Base-by-base conservation (phyloP, 139 green algal genomes). In the Yamagishiella unicocca region DNA sequence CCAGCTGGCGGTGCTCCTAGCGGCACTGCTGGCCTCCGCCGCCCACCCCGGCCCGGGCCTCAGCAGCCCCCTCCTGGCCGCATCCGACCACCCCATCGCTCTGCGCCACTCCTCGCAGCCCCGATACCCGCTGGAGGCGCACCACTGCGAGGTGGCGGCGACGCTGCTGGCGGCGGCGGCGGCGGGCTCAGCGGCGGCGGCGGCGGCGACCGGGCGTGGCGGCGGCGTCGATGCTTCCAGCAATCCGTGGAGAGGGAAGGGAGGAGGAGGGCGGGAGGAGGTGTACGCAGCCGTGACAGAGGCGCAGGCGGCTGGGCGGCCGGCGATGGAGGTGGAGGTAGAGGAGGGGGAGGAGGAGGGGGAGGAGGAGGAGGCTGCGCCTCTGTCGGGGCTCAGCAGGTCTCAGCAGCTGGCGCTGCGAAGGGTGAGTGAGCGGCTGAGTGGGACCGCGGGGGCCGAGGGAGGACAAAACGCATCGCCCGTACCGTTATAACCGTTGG, bases 131-230 rank as follows among this genome's bases (percentile, higher is more conserved):
- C 43, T 82, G 14, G 22, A 46, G 35, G 74, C 46, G n/a, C 74
- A 82, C 74, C 33, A 68, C 50, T 82, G 74, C 33, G 31, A 82
- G 31, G 50, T 68, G 46, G 74, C 74, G 9, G 31, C 74, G 33
- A 17, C 46, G 74, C 53, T 68, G 46, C 50, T 82, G 74, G 17
- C 35, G 74, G 31, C 31, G 50, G 74, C 31, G 21, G 74, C 74
- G 50, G 12, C 33, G 46, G 31, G 12, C 29, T 9, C 46, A n/a
- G 31, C 19, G 31, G 27, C n/a, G 42, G 8, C 43, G 29, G 27
- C 29, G 72, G 37, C 72, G 70, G 70, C 70, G 40, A n/a, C n/a
- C n/a, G n/a, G n/a, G n/a, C n/a, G 70, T 7, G 70, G 35, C 31
- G 35, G 35, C 35, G 67, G 67, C 67, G 67, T 21, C n/a, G 29